Conservation (phyloP, 2,329 filamentous ascomycete species). For the Diatrype stigma region DNA sequence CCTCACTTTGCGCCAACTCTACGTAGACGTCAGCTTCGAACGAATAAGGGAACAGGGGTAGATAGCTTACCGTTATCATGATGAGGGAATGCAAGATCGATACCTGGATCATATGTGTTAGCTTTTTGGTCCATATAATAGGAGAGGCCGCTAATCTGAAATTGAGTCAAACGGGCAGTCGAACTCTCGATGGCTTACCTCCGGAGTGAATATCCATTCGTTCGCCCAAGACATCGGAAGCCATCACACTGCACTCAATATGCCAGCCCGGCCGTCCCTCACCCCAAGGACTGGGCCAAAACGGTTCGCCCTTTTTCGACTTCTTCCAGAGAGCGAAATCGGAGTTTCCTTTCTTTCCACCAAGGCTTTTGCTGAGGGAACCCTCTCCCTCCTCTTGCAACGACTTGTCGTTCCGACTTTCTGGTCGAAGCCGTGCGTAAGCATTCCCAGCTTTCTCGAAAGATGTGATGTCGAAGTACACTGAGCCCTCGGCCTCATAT, state of each 20-base stretch:
- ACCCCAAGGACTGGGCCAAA: constrained; percentile 86
- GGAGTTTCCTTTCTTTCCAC: constrained; percentile 67
- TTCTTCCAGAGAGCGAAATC: constrained; percentile 96
- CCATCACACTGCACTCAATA: constrained; percentile 96
- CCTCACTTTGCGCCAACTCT: constrained; percentile 68
- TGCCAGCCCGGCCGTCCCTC: constrained; percentile 90
- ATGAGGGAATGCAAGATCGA: constrained; percentile 87
- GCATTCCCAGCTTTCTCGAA: constrained; percentile 82
- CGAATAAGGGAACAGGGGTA: neutral
- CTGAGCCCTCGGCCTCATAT: constrained; percentile 77
- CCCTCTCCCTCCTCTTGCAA: constrained; percentile 88
- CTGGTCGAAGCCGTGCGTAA: constrained; percentile 81
- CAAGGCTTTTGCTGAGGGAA: constrained; percentile 60
- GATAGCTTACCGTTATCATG: constrained; percentile 66
- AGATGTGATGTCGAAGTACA: constrained; percentile 87
- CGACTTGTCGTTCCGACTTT: constrained; percentile 77
- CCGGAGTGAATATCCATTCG: constrained; percentile 92
- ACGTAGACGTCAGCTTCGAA: constrained; percentile 61
- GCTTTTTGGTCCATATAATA: neutral
- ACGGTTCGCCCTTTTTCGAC: constrained; percentile 86
- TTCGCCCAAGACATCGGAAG: constrained; percentile 77
- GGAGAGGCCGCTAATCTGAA: no score
- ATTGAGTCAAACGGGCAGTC: no score
- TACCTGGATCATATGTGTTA: constrained; percentile 23
- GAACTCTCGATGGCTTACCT: constrained; percentile 46